Percentiles rank a stretch among this genome's conserved stretches.
Evolutionary conservation across 805 yeast genomes (phyloP).

Genomic region (Alloascoidea hylecoeti): DNA sequence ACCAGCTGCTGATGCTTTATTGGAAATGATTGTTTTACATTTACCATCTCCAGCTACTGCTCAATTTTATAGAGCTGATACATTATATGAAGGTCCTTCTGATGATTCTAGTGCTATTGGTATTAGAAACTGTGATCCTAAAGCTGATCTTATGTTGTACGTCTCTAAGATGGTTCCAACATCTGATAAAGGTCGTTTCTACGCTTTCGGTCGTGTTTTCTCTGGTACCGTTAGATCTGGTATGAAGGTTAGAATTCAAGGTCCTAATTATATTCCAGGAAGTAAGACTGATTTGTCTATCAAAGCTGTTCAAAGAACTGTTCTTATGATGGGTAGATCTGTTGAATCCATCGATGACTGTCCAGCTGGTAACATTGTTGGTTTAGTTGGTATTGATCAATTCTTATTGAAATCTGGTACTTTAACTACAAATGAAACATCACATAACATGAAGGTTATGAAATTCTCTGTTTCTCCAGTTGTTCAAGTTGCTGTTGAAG

Average conservation of each 20-base stretch:
- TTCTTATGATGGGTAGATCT: constrained; percentile 84
- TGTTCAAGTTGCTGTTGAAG: constrained; percentile 88
- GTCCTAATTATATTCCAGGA: constrained; percentile 90
- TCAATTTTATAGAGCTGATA: constrained; percentile 84
- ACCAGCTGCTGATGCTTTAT: constrained; percentile 89
- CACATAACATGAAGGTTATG: constrained; percentile 92
- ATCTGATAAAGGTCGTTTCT: constrained; percentile 92
- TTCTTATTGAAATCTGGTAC: constrained; percentile 89
- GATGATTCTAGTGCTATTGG: constrained; percentile 66
- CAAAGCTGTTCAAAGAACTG: constrained; percentile 84
- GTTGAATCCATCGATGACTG: constrained; percentile 84
- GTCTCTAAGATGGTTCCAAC: constrained; percentile 93
- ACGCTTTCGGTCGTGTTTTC: constrained; percentile 91
- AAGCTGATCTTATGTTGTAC: constrained; percentile 79
- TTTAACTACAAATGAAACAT: constrained; percentile 69
- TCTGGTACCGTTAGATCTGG: constrained; percentile 90
- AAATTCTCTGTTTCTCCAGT: constrained; percentile 90
- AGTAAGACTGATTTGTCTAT: constrained; percentile 75
- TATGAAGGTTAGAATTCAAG: constrained; percentile 87
- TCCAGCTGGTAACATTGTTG: constrained; percentile 94
- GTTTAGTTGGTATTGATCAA: constrained; percentile 90
- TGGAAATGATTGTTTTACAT: constrained; percentile 82
- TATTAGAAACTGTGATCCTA: constrained; percentile 84
- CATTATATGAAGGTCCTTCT: constrained; percentile 90
- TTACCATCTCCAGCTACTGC: constrained; percentile 92